Percentiles rank a stretch among this genome's conserved stretches.
Conservation (phyloP, 306 rosid species). For the Cucurbita argyrosperma region DNA sequence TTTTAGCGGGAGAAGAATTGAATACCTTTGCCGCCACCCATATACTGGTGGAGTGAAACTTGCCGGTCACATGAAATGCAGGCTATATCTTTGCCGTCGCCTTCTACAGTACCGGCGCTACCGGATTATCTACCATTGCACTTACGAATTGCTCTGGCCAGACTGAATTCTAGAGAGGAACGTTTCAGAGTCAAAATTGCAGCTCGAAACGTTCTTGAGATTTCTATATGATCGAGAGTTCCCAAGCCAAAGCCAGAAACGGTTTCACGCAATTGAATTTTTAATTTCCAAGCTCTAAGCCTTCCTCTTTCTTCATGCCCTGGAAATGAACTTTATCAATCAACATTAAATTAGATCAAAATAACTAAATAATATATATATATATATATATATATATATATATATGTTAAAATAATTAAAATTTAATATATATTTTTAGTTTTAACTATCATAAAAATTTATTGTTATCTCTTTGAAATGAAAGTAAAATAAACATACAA, state of each 20-base stretch:
- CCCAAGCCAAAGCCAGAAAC: background rate
- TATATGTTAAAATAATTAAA: no score
- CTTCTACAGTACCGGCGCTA: slow-evolving; percentile 18
- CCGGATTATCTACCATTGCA: slow-evolving; percentile 24
- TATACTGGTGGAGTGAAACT: slow-evolving; percentile 10
- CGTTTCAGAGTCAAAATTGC: background rate
- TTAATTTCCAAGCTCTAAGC: background rate
- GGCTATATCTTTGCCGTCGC: slow-evolving; percentile 29
- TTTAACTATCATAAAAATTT: no score
- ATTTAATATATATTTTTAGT: no score
- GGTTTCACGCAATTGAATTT: background rate
- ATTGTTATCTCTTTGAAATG: no score
- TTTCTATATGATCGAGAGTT: background rate
- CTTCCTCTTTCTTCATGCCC: background rate
- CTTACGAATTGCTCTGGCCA: background rate
- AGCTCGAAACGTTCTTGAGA: background rate
- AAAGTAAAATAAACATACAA: no score
- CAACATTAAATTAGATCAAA: no score
- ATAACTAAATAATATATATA: no score
- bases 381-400: no score
- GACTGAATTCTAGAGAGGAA: background rate
- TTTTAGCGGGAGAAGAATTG: background rate
- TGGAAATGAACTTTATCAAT: background rate
- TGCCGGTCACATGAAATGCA: slow-evolving; percentile 24
- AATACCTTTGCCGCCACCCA: slow-evolving; percentile 26